phyloP scores from a whole-genome alignment of 495 filamentous ascomycete genomes.

The Platismatia glauca region DNA sequence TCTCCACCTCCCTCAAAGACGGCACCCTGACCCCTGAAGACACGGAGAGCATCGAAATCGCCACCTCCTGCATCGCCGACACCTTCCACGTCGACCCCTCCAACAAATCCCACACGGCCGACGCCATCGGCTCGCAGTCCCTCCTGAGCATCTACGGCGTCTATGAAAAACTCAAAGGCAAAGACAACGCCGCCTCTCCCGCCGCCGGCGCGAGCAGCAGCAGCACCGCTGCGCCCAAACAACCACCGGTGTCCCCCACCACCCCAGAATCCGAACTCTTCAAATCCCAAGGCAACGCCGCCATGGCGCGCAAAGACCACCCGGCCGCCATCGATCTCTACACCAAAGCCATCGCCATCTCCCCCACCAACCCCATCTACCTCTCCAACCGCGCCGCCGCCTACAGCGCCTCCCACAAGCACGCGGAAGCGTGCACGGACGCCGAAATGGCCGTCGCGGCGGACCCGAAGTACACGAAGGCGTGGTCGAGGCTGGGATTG shows the following conservation, averaged over 20 bases:
- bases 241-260: conserved; percentile 26
- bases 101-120: conserved; percentile 60
- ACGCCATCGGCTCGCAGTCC: conserved; percentile 73
- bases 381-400: conserved; percentile 96
- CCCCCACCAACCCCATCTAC: conserved; percentile 87
- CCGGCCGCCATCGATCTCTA: conserved; percentile 70
- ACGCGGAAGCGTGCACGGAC: conserved; percentile 70
- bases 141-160: conserved; percentile 86
- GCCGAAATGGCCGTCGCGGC: conserved; percentile 78
- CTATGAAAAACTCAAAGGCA: conserved; percentile 87
- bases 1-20: conserved; percentile 73
- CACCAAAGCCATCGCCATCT: conserved; percentile 67
- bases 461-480: conserved; percentile 92
- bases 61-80: conserved; percentile 85
- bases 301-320: conserved; percentile 91
- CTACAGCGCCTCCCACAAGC: conserved; percentile 69
- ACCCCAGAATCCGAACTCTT: conserved; percentile 68
- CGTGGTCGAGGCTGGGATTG: conserved; percentile 85
- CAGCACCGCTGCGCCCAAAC: conserved; percentile 26
- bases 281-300: conserved; percentile 86
- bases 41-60: conserved; percentile 83
- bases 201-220: conserved; percentile 24
- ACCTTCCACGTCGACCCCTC: conserved; percentile 86
- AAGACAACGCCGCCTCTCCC: conserved; percentile 29
- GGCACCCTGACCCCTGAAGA: conserved; percentile 82